Conservation (phyloP, 2,329 filamentous ascomycete species). For the Blastomyces percursus region DNA sequence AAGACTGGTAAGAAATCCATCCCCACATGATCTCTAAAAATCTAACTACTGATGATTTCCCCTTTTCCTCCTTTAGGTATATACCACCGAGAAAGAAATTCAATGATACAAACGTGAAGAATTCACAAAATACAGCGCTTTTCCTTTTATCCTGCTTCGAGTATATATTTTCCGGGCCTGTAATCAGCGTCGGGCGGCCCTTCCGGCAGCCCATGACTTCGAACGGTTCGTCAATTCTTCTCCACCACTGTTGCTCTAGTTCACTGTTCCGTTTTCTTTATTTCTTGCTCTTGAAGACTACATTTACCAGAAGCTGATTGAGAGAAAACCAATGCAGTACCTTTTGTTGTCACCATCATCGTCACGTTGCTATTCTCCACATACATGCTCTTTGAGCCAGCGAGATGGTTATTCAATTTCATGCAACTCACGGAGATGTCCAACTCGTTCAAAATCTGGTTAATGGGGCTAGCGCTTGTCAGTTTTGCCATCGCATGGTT, state of each 20-base stretch:
- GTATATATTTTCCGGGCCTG: constrained; percentile 81
- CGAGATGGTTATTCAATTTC: constrained; percentile 53
- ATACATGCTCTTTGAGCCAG: constrained; percentile 73
- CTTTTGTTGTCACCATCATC: constrained; percentile 69
- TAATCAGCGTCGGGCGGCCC: constrained; percentile 81
- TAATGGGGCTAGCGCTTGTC: constrained; percentile 57
- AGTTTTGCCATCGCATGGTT: constrained; percentile 61
- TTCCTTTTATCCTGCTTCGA: constrained; percentile 90
- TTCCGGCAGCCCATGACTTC: constrained; percentile 70
- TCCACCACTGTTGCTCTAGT: background rate
- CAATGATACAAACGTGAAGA: constrained; percentile 73
- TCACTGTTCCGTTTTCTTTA: background rate
- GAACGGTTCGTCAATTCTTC: constrained; percentile 53
- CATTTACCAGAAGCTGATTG: constrained; percentile 5
- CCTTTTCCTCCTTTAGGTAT: constrained; percentile 43
- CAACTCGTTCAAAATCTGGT: constrained; percentile 57
- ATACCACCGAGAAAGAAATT: constrained; percentile 65
- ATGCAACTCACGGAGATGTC: constrained; percentile 84
- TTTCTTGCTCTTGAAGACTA: background rate
- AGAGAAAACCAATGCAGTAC: constrained; percentile 43
- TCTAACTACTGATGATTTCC: background rate
- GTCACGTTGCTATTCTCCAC: constrained; percentile 55
- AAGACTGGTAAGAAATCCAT: constrained; percentile 55
- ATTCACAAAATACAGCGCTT: constrained; percentile 85
- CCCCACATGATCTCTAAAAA: background rate